Conservation (phyloP, 2,329 filamentous ascomycete species). For the Fusarium goolgardi region DNA sequence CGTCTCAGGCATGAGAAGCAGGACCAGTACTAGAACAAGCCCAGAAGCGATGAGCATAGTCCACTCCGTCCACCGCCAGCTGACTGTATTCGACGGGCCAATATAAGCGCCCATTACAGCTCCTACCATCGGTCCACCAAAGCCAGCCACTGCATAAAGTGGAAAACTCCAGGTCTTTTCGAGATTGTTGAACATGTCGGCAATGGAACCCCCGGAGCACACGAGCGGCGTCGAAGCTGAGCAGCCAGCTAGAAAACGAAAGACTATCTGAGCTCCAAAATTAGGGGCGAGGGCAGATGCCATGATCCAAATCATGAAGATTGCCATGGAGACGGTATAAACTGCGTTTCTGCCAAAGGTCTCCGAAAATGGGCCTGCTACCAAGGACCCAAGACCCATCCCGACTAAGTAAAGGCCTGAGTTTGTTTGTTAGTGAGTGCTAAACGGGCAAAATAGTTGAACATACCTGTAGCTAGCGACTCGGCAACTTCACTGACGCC, state of each 20-base stretch:
- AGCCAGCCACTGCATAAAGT: slow-evolving; percentile 60
- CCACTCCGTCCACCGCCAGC: slow-evolving; percentile 75
- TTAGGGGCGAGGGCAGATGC: slow-evolving; percentile 58
- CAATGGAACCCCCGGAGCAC: slow-evolving; percentile 56
- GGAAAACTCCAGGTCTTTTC: slow-evolving; percentile 54
- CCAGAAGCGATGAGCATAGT: slow-evolving; percentile 72
- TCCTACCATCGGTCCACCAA: slow-evolving; percentile 57
- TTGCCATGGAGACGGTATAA: slow-evolving; percentile 54
- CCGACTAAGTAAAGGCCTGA: slow-evolving; percentile 51
- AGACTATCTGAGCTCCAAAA: slow-evolving; percentile 56
- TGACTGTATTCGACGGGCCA: slow-evolving; percentile 63
- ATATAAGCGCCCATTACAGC: slow-evolving; percentile 70
- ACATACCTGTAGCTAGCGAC: slow-evolving; percentile 59
- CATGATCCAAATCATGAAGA: slow-evolving; percentile 60
- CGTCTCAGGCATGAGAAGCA: slow-evolving; percentile 73
- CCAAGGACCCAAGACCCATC: slow-evolving; percentile 52
- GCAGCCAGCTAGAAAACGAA: slow-evolving; percentile 61
- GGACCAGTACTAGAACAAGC: slow-evolving; percentile 64
- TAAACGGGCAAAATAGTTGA: rapidly evolving
- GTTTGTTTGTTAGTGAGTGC: not conserved
- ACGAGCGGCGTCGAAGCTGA: slow-evolving; percentile 59
- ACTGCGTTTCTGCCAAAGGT: slow-evolving; percentile 55
- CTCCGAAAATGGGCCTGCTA: slow-evolving; percentile 55
- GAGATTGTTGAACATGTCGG: slow-evolving; percentile 53
- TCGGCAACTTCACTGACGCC: slow-evolving; percentile 62